Evolutionary conservation across 805 yeast genomes (phyloP), one percentile per base, ranked within the genome.

Genomic region (Wickerhamiella hasegawae): DNA sequence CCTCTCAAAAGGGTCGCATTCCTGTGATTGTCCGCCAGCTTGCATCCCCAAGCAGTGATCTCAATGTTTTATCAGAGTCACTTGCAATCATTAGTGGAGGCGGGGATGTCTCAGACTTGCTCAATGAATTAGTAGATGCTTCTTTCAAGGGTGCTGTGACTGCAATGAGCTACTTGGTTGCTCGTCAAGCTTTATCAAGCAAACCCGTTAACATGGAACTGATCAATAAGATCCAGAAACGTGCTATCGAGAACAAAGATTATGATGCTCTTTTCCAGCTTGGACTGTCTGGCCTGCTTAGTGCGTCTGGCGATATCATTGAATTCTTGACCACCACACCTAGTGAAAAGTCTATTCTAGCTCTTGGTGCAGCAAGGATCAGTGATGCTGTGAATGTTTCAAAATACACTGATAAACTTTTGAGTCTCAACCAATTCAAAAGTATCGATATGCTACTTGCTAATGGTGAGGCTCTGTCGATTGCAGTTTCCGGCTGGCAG

Each of bases 391-490:
- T 57, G 4, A 39, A 35, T 12, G 32, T 53, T 4, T 41, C 45
- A 6, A 40, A 44, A 1, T 61, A 60, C 37, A 68, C 76, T 31
- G 51, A 60, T 6, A 44, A 54, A 1, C 46, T 83, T 1, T 73
- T 65, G 45, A 75, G 69, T 3, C 65, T 79, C 0, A 74, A 77
- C 49, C 25, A 41, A 23, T 68, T 83, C 1, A 82, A 78, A 42
- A 82, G 79, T 40, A 61, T 72, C n/a, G 96, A 87, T 40, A 69
- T 63, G 34, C 56, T 77, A 16, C 82, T 87, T 44, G 65, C 83
- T 0, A 66, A 76, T 32, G 96, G 97, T 35, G 97, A 87, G 51
- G 84, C 94, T 0, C 55, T 85, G 15, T 64, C 80, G 18, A 62
- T 81, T 11, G 47, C 78, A 4, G 75, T 81, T 0, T 66, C 73